Conservation (phyloP, 352 stramenopile species). For the Globisporangium megalacanthum region DNA sequence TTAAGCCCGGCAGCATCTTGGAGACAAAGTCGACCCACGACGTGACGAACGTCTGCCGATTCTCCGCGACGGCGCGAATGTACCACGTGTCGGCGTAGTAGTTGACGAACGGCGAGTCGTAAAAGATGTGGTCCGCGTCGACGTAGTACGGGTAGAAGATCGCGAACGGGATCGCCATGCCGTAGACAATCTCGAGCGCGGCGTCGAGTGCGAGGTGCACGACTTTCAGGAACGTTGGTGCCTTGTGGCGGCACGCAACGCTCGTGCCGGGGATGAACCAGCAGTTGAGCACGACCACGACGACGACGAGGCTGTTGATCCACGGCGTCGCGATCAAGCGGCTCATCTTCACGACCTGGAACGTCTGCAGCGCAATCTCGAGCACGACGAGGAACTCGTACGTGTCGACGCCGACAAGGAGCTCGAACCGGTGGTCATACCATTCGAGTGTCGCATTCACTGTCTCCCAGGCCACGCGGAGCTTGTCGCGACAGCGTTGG, state of each 20-base stretch:
- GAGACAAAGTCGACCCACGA: conserved; percentile 7
- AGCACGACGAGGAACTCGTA: conserved; percentile 1
- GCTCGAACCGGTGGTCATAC: not conserved
- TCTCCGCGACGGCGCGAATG: conserved; percentile 5
- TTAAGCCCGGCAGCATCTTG: not conserved
- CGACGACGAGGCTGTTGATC: conserved; percentile 16
- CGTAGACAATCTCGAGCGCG: conserved; percentile 13
- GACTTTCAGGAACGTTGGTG: not conserved
- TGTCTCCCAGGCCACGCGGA: not conserved
- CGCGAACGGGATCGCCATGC: not conserved
- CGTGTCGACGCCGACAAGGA: not conserved
- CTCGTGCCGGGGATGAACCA: conserved; percentile 6
- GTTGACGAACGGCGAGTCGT: conserved; percentile 9
- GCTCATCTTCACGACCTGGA: conserved; percentile 13
- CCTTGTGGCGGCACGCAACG: not conserved
- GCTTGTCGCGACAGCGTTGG: not conserved
- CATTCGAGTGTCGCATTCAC: not conserved
- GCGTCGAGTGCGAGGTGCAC: not conserved
- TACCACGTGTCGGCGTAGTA: conserved; percentile 12
- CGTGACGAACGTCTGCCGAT: not conserved
- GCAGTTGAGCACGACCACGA: conserved; percentile 11
- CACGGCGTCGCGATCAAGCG: not conserved
- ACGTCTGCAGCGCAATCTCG: conserved; percentile 6
- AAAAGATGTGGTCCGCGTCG: not conserved
- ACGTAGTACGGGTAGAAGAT: conserved; percentile 3